Evolutionary conservation across 2,329 filamentous ascomycete genomes (phyloP).

Genomic region (Pseudogymnoascus sp.): DNA sequence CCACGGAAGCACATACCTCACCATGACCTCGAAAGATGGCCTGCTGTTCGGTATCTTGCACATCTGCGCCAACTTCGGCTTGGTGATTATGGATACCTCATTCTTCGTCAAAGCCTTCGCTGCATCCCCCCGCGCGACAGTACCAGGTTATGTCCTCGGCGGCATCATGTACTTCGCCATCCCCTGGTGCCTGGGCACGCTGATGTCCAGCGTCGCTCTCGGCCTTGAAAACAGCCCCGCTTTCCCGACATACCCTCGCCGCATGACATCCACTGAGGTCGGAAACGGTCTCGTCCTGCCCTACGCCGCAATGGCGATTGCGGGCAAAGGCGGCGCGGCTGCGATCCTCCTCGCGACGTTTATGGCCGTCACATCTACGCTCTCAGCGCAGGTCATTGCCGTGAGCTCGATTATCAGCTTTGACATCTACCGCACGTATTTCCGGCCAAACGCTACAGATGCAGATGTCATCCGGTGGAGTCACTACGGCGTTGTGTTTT

Average conservation of each 20-base stretch:
- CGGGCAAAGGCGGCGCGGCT: slow-evolving; percentile 63
- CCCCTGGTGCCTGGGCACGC: slow-evolving; percentile 45
- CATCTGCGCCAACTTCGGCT: slow-evolving; percentile 42
- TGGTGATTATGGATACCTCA: slow-evolving; percentile 48
- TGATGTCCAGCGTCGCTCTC: slow-evolving; percentile 42
- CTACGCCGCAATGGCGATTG: slow-evolving; percentile 60
- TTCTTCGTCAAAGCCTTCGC: slow-evolving; percentile 49
- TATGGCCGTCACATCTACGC: slow-evolving; percentile 77
- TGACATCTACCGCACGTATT: slow-evolving; percentile 77
- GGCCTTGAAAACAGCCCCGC: slow-evolving; percentile 40
- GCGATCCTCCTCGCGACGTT: slow-evolving; percentile 61
- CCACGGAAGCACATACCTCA: slow-evolving; percentile 46
- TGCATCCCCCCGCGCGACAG: slow-evolving; percentile 38
- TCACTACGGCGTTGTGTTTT: slow-evolving; percentile 46
- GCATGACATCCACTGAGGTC: slow-evolving; percentile 66
- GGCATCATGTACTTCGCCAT: slow-evolving; percentile 48
- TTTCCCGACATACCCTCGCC: slow-evolving; percentile 53
- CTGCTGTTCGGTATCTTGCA: slow-evolving; percentile 45
- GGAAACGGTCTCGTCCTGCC: slow-evolving; percentile 61
- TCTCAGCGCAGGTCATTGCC: slow-evolving; percentile 74
- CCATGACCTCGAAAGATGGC: slow-evolving; percentile 47
- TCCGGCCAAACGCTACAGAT: slow-evolving; percentile 61
- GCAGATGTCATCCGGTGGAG: slow-evolving; percentile 43
- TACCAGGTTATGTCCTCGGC: slow-evolving; percentile 45
- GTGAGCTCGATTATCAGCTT: slow-evolving; percentile 81